Evolutionary conservation across 2,329 filamentous ascomycete genomes (phyloP).

Genomic region (Ilyonectria destructans): DNA sequence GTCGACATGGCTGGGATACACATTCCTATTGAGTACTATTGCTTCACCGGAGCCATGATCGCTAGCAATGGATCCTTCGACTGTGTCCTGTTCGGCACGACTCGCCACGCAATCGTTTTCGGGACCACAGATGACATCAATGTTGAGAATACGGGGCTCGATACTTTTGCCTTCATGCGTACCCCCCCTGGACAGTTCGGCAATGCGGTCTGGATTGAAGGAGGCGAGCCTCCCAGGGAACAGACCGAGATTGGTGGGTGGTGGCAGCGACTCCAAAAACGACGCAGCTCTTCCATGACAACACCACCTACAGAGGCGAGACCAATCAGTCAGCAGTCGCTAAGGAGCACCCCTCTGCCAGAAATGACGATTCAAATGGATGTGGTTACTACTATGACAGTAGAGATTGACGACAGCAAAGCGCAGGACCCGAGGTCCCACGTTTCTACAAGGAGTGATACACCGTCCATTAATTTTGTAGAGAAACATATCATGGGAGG

Average conservation of each 20-base stretch:
- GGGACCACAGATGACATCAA: constrained; percentile 52
- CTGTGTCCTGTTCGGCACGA: constrained; percentile 67
- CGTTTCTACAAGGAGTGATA: constrained; percentile 39
- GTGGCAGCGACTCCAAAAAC: constrained; percentile 44
- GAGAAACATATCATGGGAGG: constrained; percentile 32
- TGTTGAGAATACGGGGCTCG: constrained; percentile 64
- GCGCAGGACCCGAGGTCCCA: constrained; percentile 44
- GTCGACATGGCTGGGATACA: constrained; percentile 70
- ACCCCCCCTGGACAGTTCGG: constrained; percentile 57
- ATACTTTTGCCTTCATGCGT: constrained; percentile 67
- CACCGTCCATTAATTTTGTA: constrained; percentile 42
- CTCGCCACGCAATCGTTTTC: constrained; percentile 67
- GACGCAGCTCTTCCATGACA: constrained; percentile 19
- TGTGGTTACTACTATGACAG: constrained; percentile 58
- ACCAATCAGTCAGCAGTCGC: constrained; percentile 50
- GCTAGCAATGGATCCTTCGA: constrained; percentile 70
- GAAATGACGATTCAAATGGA: constrained; percentile 59
- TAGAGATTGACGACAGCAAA: constrained; percentile 54
- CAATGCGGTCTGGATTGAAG: constrained; percentile 57
- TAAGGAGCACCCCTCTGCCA: constrained; percentile 45
- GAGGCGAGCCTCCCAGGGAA: constrained; percentile 38
- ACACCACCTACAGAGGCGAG: constrained; percentile 9
- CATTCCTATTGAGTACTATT: constrained; percentile 69
- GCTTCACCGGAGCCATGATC: constrained; percentile 72
- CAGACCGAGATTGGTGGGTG: constrained; percentile 42